Percentiles rank a stretch among this genome's conserved stretches.
phyloP scores from a whole-genome alignment of 225 moss, liverwort and hornwort genomes.

The Ulota crispa region DNA sequence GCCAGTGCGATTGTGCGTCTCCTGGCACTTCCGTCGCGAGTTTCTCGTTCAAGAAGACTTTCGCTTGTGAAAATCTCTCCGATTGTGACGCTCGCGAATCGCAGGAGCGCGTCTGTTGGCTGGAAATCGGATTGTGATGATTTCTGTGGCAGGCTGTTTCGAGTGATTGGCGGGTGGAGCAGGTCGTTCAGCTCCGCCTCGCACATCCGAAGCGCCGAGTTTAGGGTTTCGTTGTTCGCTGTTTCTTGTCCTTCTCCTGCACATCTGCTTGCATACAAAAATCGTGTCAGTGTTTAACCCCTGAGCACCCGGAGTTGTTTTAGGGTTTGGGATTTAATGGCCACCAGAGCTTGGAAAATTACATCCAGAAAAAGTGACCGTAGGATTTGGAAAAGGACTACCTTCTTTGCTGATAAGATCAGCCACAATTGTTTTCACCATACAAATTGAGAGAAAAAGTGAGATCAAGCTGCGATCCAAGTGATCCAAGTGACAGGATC shows the following conservation, averaged over 20 bases:
- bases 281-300: too few species aligned
- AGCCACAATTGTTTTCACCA: too few species aligned
- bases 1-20: constrained; percentile 27
- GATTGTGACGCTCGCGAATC: constrained; percentile 33
- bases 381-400: too few species aligned
- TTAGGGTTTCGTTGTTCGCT: constrained; percentile 18
- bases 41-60: neutral
- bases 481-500: too few species aligned
- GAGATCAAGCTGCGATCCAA: too few species aligned
- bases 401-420: too few species aligned
- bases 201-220: constrained; percentile 36
- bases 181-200: constrained; percentile 40
- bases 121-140: neutral
- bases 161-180: constrained; percentile 14
- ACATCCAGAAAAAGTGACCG: too few species aligned
- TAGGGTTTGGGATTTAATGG: too few species aligned
- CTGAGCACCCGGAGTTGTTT: too few species aligned
- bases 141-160: neutral
- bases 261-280: neutral
- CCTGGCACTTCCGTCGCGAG: constrained; percentile 18
- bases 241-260: neutral
- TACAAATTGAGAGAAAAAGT: too few species aligned
- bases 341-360: too few species aligned
- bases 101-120: constrained; percentile 2
- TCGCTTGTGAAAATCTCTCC: constrained; percentile 27